Percentiles rank a stretch among this genome's conserved stretches.
Conservation (phyloP, 2,329 filamentous ascomycete genomes). For the Neofusicoccum laricinum region DNA sequence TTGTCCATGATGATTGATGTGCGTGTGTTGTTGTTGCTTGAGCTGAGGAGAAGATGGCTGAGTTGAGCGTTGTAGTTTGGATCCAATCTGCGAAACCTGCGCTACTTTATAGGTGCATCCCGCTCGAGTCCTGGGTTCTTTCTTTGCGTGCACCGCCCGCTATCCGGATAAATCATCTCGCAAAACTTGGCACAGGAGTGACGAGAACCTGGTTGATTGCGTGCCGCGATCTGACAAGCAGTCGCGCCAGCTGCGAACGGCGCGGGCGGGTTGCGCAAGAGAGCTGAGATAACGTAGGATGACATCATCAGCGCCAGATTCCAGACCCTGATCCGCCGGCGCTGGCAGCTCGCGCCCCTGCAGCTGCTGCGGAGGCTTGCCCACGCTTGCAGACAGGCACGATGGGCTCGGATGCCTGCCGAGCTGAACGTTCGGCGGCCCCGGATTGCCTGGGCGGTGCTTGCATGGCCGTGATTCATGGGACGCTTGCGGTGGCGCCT, state of each 20-base stretch:
- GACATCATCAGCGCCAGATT: conserved; percentile 1
- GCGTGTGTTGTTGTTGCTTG: not conserved
- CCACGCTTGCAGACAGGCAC: not conserved
- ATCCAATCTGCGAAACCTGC: not conserved
- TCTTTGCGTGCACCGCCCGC: not conserved
- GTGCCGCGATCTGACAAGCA: not conserved
- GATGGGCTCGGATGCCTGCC: not conserved
- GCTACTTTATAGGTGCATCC: not conserved
- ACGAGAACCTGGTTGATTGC: not conserved
- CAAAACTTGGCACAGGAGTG: not conserved
- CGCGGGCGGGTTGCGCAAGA: not conserved
- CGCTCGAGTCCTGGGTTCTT: not conserved
- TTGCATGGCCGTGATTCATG: not conserved
- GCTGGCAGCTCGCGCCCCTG: not conserved
- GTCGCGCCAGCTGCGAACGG: not conserved
- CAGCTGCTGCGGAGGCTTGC: not conserved
- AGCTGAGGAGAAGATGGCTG: not conserved
- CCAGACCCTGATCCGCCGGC: not conserved
- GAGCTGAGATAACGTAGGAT: conserved; percentile 8
- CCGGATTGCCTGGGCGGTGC: not conserved
- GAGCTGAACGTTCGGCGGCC: not conserved
- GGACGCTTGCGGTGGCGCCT: not conserved
- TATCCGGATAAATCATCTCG: not conserved
- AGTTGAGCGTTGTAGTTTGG: not conserved
- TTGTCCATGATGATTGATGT: conserved; percentile 8